A percentile compares a stretch with the other conserved stretches of the same genome.
phyloP scores from a whole-genome alignment of 2,329 filamentous ascomycete species.

The Domatiomyces catenatus region DNA sequence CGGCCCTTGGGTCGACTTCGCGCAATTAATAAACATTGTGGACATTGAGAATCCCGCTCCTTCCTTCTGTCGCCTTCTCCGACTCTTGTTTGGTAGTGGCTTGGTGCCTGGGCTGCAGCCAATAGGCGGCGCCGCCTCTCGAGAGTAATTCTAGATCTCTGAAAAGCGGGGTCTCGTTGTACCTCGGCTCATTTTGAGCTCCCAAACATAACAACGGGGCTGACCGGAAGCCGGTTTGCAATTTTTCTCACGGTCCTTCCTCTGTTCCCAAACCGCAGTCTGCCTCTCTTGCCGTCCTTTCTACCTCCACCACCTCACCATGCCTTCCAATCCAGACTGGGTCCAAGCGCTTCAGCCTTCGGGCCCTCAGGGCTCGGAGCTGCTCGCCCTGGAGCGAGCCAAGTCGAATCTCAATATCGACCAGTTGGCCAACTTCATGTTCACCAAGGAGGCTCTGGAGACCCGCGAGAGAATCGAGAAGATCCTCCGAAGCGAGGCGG shows the following conservation, averaged over 20 bases:
- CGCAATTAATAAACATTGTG: too few relatives aligned
- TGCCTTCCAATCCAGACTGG: conserved; percentile 41
- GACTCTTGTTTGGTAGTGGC: not conserved
- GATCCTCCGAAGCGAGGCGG: conserved; percentile 50
- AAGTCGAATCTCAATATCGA: conserved; percentile 53
- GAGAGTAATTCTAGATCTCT: not conserved
- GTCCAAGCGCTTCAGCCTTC: conserved; percentile 52
- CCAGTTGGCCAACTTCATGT: conserved; percentile 52
- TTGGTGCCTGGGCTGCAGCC: not conserved
- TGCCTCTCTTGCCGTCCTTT: not conserved
- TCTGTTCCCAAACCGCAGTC: not conserved
- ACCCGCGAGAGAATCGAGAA: conserved; percentile 45
- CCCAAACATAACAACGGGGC: not conserved
- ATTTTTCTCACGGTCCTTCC: not conserved
- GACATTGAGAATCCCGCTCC: too few relatives aligned
- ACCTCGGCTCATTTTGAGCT: not conserved
- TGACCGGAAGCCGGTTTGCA: not conserved
- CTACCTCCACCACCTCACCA: conserved; percentile 1
- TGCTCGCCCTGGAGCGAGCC: conserved; percentile 53
- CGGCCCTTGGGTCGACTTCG: too few relatives aligned
- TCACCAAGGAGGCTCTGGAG: conserved; percentile 49
- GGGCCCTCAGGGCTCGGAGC: conserved; percentile 51
- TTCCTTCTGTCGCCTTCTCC: not conserved
- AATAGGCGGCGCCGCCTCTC: not conserved
- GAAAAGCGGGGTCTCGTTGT: not conserved